Percentiles rank a stretch among this genome's conserved stretches.
These are phyloP conservation scores for Eimeria falciformis DNA, from an alignment of 169 alveolate genomes.

Conservation along the genomic window DNA sequence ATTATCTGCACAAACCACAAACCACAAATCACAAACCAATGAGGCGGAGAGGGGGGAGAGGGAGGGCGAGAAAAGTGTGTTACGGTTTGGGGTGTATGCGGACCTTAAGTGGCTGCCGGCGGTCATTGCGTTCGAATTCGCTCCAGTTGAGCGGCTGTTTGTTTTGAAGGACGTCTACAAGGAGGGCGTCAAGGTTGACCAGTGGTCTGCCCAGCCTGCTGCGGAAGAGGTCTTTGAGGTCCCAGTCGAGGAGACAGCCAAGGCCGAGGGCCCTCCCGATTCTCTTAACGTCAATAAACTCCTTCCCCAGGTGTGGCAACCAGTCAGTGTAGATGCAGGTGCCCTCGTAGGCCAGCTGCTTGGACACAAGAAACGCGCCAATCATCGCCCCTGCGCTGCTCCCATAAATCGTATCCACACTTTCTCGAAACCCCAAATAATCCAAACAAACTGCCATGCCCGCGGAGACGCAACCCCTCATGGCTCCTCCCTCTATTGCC, in stretches of 20 bases:
- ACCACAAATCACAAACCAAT: not conserved
- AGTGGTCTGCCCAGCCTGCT: constrained; percentile 73
- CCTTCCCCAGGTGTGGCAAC: constrained; percentile 66
- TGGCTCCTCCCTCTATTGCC: constrained; percentile 79
- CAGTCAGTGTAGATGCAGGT: constrained; percentile 67
- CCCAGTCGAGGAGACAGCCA: constrained; percentile 71
- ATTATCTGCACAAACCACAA: constrained; percentile 42
- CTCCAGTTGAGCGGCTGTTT: constrained; percentile 75
- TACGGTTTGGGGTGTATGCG: not conserved
- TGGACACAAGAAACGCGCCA: constrained; percentile 74
- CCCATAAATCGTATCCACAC: constrained; percentile 73
- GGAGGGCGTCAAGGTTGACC: constrained; percentile 65
- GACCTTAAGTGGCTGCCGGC: constrained; percentile 78
- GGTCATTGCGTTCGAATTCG: constrained; percentile 17
- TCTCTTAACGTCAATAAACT: constrained; percentile 16
- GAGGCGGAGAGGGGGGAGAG: not conserved
- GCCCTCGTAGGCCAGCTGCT: constrained; percentile 79
- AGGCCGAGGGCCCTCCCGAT: constrained; percentile 74
- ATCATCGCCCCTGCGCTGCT: constrained; percentile 76
- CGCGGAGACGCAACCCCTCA: constrained; percentile 78
- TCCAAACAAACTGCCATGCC: constrained; percentile 77
- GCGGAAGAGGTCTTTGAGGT: constrained; percentile 24
- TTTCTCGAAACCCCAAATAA: constrained; percentile 63
- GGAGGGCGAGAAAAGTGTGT: not conserved
- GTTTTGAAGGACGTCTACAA: constrained; percentile 65